Percentiles rank a stretch among this genome's conserved stretches.
Conservation (phyloP, 768 basidiomycete species). For the Strobilomyces dryophilus region DNA sequence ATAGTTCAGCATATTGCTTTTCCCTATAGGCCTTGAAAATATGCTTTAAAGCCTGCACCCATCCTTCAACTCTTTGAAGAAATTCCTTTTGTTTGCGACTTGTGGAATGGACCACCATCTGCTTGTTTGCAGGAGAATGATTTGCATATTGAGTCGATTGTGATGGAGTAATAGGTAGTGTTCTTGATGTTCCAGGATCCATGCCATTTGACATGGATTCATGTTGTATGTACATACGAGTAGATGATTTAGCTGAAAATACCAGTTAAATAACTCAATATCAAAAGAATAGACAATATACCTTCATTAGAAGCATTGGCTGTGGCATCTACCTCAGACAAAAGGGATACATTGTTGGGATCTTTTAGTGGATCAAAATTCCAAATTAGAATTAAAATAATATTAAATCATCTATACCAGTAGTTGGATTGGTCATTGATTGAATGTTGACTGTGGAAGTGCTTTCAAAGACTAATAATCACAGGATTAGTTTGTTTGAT, state of each 20-base stretch:
- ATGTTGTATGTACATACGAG: background rate
- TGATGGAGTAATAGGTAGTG: background rate
- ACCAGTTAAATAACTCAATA: background rate
- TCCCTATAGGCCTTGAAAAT: background rate
- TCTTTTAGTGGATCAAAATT: background rate
- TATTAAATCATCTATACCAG: background rate
- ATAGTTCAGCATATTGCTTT: slow-evolving; percentile 1
- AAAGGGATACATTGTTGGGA: background rate
- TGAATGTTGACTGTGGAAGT: no score
- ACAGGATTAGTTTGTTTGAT: background rate
- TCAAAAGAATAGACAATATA: background rate
- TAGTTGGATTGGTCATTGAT: accelerated
- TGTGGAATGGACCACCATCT: background rate
- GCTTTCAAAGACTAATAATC: background rate
- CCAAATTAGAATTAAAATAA: background rate
- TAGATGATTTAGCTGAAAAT: background rate
- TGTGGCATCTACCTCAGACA: background rate
- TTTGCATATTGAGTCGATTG: background rate
- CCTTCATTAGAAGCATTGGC: background rate
- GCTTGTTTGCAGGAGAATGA: background rate
- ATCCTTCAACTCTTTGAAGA: slow-evolving; percentile 9
- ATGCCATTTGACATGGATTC: background rate
- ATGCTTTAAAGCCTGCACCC: slow-evolving; percentile 9
- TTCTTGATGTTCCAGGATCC: background rate
- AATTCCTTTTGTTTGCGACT: background rate